Conservation (phyloP, 2,329 filamentous ascomycete species). For the Beauveria varroae region DNA sequence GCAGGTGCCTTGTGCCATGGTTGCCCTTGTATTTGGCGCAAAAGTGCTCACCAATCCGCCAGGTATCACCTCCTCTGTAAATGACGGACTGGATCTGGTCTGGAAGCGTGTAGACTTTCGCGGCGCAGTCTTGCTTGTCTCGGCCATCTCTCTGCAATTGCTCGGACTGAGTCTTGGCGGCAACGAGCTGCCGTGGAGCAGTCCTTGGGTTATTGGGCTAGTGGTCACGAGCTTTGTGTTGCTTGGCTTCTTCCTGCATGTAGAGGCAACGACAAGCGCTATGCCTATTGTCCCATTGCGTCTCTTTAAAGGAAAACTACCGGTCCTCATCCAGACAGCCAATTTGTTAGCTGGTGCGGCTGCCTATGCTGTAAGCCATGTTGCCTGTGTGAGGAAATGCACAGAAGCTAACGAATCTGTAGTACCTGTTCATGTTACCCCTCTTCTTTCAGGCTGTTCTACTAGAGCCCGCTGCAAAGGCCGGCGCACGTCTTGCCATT, state of each 20-base stretch:
- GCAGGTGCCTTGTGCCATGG: conserved; percentile 51
- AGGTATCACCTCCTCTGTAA: conserved; percentile 19
- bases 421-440: conserved; percentile 62
- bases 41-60: conserved; percentile 43
- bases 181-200: conserved; percentile 46
- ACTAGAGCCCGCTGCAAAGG: conserved; percentile 54
- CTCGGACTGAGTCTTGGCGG: conserved; percentile 48
- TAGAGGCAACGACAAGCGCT: conserved; percentile 42
- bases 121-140: conserved; percentile 49
- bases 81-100: conserved; percentile 27
- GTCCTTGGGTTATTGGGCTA: conserved; percentile 37
- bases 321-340: conserved; percentile 46
- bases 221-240: conserved; percentile 36
- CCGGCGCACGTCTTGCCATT: conserved; percentile 56
- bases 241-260: conserved; percentile 35
- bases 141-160: conserved; percentile 50
- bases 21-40: conserved; percentile 47
- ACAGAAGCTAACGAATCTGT: background rate
- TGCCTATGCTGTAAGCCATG: conserved; percentile 49
- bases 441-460: conserved; percentile 64
- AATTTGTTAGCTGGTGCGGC: conserved; percentile 55
- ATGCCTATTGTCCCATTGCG: conserved; percentile 47
- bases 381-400: too few relatives aligned
- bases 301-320: conserved; percentile 49
- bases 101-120: conserved; percentile 52